A percentile compares a stretch with the other conserved stretches of the same genome.
Evolutionary conservation across 2,329 filamentous ascomycete genomes (phyloP).

Genomic region (Falciphora oryzae): DNA sequence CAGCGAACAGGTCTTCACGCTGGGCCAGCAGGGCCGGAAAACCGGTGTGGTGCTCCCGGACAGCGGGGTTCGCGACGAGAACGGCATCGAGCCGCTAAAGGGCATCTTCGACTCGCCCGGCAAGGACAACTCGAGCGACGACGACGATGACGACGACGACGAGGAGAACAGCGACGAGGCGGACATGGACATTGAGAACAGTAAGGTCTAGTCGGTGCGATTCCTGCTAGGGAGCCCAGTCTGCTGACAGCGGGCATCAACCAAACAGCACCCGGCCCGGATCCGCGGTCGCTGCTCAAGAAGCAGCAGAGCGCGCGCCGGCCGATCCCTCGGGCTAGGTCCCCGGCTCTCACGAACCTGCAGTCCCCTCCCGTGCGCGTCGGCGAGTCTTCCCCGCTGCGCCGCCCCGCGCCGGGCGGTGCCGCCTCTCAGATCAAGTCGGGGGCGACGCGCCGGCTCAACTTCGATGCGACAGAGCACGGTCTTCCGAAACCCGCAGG

Average conservation of each 20-base stretch:
- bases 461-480: conserved; percentile 36
- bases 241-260: neutral
- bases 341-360: conserved; percentile 58
- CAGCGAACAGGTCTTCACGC: neutral
- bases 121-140: conserved; percentile 36
- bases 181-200: conserved; percentile 45
- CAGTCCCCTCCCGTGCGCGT: conserved; percentile 51
- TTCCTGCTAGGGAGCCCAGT: neutral
- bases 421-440: conserved; percentile 22
- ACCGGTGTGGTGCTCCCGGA: conserved; percentile 81
- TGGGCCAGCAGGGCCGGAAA: conserved; percentile 52
- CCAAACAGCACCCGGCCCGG: conserved; percentile 45
- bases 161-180: conserved; percentile 26
- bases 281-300: conserved; percentile 46
- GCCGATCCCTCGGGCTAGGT: conserved; percentile 43
- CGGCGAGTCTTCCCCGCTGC: conserved; percentile 18
- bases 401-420: neutral
- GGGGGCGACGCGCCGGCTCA: conserved; percentile 46
- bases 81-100: conserved; percentile 86
- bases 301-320: conserved; percentile 40
- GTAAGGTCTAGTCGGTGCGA: conserved; percentile 26
- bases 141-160: conserved; percentile 20
- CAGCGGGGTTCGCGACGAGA: conserved; percentile 74
- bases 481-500: conserved; percentile 14
- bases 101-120: conserved; percentile 75